Evolutionary conservation across 805 yeast genomes (phyloP).

Genomic region (Yamadazyma olivae): DNA sequence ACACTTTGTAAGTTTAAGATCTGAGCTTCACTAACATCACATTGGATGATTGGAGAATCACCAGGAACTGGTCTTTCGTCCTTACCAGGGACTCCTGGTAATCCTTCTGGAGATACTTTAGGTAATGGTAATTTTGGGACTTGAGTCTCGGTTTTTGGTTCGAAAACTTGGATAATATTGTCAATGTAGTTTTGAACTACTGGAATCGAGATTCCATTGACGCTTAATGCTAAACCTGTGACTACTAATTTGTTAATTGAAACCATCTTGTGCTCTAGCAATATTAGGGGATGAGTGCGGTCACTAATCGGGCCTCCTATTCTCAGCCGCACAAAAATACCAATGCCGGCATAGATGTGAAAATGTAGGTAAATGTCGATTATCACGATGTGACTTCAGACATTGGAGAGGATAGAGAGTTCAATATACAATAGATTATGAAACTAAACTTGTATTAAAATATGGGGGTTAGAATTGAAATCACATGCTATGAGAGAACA

Average conservation of each 20-base stretch:
- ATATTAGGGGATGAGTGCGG: too few relatives aligned
- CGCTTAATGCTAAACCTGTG: slow-evolving; percentile 12
- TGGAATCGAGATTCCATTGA: slow-evolving; percentile 21
- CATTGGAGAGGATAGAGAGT: too few relatives aligned
- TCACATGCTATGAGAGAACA: slow-evolving; percentile 43
- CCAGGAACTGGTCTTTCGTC: slow-evolving; percentile 80
- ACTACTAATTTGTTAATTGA: slow-evolving; percentile 6
- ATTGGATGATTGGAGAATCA: slow-evolving; percentile 75
- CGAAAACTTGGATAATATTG: slow-evolving; percentile 13
- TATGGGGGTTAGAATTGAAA: background rate
- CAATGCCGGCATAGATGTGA: too few relatives aligned
- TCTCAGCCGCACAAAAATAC: too few relatives aligned
- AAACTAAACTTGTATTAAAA: too few relatives aligned
- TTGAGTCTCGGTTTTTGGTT: background rate
- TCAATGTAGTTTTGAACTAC: slow-evolving; percentile 13
- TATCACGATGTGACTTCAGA: too few relatives aligned
- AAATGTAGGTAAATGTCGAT: too few relatives aligned
- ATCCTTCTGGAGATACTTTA: too few relatives aligned
- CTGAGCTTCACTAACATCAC: slow-evolving; percentile 68
- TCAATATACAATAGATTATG: too few relatives aligned
- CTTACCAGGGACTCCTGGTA: slow-evolving; percentile 28
- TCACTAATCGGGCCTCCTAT: too few relatives aligned
- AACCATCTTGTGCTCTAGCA: slow-evolving; percentile 1
- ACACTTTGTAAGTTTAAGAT: slow-evolving; percentile 59
- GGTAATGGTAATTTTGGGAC: background rate